Evolutionary conservation across 371 early-diverging fungal genomes (phyloP), one percentile per base, ranked within the genome.

Genomic region (Fennellomyces sp.): DNA sequence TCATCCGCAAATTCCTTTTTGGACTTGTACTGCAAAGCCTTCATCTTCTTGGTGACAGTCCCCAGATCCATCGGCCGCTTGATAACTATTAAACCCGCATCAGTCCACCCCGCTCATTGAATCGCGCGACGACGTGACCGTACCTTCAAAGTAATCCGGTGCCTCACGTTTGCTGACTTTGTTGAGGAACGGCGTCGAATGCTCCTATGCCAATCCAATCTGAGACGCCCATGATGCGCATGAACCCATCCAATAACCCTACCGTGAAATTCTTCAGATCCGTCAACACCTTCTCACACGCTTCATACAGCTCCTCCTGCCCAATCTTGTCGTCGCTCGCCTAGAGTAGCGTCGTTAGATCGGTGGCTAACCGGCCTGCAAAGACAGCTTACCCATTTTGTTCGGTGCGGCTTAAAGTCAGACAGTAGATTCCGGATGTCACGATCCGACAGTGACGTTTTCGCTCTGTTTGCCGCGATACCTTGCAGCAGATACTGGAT

Each of bases 121-220:
- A n/a, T n/a, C n/a, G n/a, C n/a, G n/a, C n/a, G n/a, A 33, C 23
- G 19, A 3, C 28, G 10, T 26, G 11, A n/a, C 19, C 1, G 7
- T 72, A 81, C 84, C 83, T 47, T 94, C 94, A 78, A 90, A 93
- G 66, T 99, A 99, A 75, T 96, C 94, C 0, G 98, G 98, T 0
- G 94, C 98, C 48, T 98, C 98, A 25, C 92, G 88, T 61, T 93
- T 92, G 66, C 84, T 90, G 25, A 99, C 99, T 70, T 92, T 93
- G 60, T 85, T 87, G 17, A 97, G 76, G 70, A 99, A 99, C 3
- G 97, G 97, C 5, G 78, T 70, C 0, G 97, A 91, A 59, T 94
- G 92, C 23, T 88, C 90, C 86, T 86, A 76, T 8, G 28, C 25
- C 1, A 12, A 53, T 6, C 6, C 7, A 45, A n/a, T n/a, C n/a